A percentile compares a stretch with the other conserved stretches of the same genome.
Evolutionary conservation across 2,329 filamentous ascomycete species (phyloP).

Genomic region (Aspergillus aculeatinus): DNA sequence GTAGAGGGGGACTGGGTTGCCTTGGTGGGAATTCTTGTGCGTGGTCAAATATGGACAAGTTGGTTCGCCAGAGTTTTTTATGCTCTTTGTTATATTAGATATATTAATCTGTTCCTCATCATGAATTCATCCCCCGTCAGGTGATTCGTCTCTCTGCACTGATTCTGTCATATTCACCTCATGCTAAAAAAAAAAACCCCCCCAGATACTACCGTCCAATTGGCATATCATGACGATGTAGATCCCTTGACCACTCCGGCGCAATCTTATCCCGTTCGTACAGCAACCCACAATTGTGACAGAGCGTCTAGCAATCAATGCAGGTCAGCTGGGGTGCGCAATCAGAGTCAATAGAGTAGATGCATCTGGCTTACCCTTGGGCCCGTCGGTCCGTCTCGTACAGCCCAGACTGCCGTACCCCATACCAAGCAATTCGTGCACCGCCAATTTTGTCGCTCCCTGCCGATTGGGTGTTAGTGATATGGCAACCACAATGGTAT

Average conservation of each 20-base stretch:
- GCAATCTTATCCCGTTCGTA: conserved; percentile 85
- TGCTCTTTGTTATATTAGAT: too few relatives aligned
- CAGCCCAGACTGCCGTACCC: conserved; percentile 91
- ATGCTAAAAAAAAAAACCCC: background rate
- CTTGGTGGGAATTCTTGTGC: background rate
- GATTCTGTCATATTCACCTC: too few relatives aligned
- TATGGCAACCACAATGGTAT: background rate
- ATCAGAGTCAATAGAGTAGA: background rate
- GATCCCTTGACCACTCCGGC: conserved; percentile 71
- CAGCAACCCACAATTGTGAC: conserved; percentile 86
- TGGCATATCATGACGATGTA: conserved; percentile 56
- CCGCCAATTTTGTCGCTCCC: conserved; percentile 79
- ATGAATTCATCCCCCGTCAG: too few relatives aligned
- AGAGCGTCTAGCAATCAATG: conserved; percentile 64
- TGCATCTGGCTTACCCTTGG: conserved; percentile 63
- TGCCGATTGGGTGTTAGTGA: conserved; percentile 25
- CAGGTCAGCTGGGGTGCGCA: conserved; percentile 17
- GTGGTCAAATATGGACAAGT: background rate
- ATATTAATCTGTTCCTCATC: too few relatives aligned
- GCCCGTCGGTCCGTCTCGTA: conserved; percentile 84
- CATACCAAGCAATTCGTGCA: conserved; percentile 85
- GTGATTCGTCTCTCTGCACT: too few relatives aligned
- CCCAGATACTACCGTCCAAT: conserved; percentile 30
- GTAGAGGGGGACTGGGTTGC: background rate
- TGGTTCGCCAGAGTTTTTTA: background rate